Evolutionary conservation across 164 flowering plant species (phyloP), one percentile per base, ranked within the genome.

Genomic region (Chloranthus sessilifolius): DNA sequence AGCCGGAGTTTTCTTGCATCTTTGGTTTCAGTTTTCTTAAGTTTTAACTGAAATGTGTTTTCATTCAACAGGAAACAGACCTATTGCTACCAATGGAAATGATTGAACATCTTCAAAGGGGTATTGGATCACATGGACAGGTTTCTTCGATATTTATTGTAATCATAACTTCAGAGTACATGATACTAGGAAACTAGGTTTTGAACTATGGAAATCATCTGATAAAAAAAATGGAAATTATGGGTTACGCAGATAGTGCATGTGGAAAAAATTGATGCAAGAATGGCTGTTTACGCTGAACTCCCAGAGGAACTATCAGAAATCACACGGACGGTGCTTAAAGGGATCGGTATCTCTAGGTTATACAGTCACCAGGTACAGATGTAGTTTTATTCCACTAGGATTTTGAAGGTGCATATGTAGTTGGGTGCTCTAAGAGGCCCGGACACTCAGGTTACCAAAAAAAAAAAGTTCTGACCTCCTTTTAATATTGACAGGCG

Each of bases 311-410:
- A 63, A 33, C 76, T 92, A 37, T 83, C 85, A 44, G 77, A 72
- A 43, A 56, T 29, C 34, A 65, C 77, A 42, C 71, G 43, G 44
- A 62, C 64, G 44, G 83, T 79, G 36, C 81, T 92, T 23, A 62
- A 75, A 66, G 16, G 53, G 59, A 63, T 80, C 57, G 91, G 91
- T 30, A 55, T 88, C 42, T 65, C 79, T 46, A 79, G 73, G 58
- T 65, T 92, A 52, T 92, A 88, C 50, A 76, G 89, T 52, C 98
- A 92, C 60, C 98, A 92, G 85, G 96, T 90, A 59, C 16, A 49
- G 5, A 52, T 54, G n/a, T 36, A 47, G 44, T 38, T 30, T 37
- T 42, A 14, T 38, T 25, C 44, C 43, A 17, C 36, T 30, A n/a
- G 16, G 52, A 25, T 20, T 46, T n/a, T 48, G 22, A 12, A 29